These are phyloP conservation scores for Oryza brachyantha DNA, from an alignment of 176 grass and related monocot genomes.

Conservation along the genomic window DNA sequence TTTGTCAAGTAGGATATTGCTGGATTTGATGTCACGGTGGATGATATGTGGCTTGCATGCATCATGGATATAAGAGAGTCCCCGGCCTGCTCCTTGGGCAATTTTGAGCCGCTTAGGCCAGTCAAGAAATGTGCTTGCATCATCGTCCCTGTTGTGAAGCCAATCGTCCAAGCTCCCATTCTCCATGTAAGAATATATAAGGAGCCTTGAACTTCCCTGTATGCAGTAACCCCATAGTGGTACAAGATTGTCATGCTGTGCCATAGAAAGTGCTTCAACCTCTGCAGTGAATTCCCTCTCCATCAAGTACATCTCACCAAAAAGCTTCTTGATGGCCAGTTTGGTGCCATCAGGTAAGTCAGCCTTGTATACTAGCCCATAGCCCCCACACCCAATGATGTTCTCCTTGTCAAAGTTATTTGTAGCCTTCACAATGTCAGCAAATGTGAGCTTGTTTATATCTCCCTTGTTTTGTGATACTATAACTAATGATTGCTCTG, in stretches of 20 bases:
- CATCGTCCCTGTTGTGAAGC: constrained; percentile 55
- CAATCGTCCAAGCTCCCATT: constrained; percentile 64
- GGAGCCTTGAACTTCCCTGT: constrained; percentile 42
- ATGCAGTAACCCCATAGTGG: constrained; percentile 56
- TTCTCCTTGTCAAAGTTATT: constrained; percentile 63
- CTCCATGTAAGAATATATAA: constrained; percentile 81
- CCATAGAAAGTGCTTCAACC: constrained; percentile 62
- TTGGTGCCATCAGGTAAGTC: constrained; percentile 43
- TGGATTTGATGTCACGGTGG: constrained; percentile 86
- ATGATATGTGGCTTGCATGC: constrained; percentile 58
- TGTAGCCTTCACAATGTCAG: constrained; percentile 53
- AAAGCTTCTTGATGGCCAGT: constrained; percentile 66
- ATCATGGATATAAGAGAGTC: constrained; percentile 58
- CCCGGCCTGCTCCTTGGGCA: constrained; percentile 39
- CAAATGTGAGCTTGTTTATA: constrained; percentile 40
- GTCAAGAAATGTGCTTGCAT: constrained; percentile 34
- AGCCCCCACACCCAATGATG: constrained; percentile 66
- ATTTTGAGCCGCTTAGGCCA: constrained; percentile 52
- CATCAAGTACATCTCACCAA: constrained; percentile 49
- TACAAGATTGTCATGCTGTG: constrained; percentile 63
- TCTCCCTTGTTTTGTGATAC: neutral
- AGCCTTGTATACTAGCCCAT: constrained; percentile 65
- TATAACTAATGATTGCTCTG: constrained; percentile 34
- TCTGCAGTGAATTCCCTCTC: constrained; percentile 71
- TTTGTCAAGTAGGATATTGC: constrained; percentile 70